These are phyloP conservation scores for Blastobotrys muscicola DNA, from an alignment of 805 yeast species.

Conservation along the genomic window DNA sequence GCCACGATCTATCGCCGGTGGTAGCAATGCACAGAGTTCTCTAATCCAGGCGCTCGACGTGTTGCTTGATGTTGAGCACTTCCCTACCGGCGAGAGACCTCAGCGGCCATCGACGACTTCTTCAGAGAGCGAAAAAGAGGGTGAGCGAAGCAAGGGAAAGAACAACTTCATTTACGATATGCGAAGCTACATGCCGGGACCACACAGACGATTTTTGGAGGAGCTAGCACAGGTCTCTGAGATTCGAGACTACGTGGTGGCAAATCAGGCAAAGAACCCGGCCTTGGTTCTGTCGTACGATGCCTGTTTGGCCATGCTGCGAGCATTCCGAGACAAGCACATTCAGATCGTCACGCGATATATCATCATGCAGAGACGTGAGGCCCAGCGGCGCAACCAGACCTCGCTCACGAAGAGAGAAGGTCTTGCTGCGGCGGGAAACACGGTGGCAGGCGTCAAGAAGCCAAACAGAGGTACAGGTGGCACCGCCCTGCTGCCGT, in stretches of 20 bases:
- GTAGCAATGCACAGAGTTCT: slow-evolving; percentile 90
- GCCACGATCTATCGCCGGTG: slow-evolving; percentile 66
- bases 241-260: slow-evolving; percentile 54
- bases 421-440: slow-evolving; percentile 35
- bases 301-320: slow-evolving; percentile 81
- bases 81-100: slow-evolving; percentile 57
- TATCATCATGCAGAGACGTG: slow-evolving; percentile 66
- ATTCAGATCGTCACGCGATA: slow-evolving; percentile 88
- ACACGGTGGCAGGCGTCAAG: slow-evolving; percentile 36
- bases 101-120: slow-evolving; percentile 13
- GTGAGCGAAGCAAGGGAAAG: slow-evolving; percentile 19
- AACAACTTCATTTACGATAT: slow-evolving; percentile 66
- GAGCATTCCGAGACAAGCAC: slow-evolving; percentile 84
- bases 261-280: slow-evolving; percentile 31
- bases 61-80: slow-evolving; percentile 64
- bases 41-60: slow-evolving; percentile 81
- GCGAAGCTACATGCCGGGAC: slow-evolving; percentile 85
- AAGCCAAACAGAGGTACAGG: slow-evolving; percentile 78
- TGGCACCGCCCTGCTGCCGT: slow-evolving; percentile 85
- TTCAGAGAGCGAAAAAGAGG: slow-evolving; percentile 13
- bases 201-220: slow-evolving; percentile 65
- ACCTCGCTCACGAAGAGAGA: slow-evolving; percentile 44
- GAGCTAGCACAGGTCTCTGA: slow-evolving; percentile 49
- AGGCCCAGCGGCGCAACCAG: slow-evolving; percentile 34
- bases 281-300: slow-evolving; percentile 69